Percentiles rank a stretch among this genome's conserved stretches.
Conservation (phyloP, 1,284 basidiomycete species). For the Phaffia rhodozyma region DNA sequence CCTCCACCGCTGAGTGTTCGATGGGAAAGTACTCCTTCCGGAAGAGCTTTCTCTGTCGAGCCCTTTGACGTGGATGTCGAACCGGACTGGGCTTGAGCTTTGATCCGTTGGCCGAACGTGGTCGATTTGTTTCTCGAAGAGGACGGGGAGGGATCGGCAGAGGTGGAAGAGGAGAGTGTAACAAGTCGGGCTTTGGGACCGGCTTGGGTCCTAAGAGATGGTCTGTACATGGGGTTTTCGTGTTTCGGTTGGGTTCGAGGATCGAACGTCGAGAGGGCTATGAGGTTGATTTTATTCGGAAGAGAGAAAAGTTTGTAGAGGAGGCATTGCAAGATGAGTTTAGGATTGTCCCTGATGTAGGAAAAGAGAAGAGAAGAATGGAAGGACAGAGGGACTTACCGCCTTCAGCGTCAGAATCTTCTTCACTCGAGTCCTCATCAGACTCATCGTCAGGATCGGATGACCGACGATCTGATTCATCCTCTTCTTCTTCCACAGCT, state of each 20-base stretch:
- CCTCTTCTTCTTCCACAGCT: slow-evolving; percentile 78
- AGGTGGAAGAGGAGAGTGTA: slow-evolving; percentile 26
- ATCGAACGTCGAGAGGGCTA: slow-evolving; percentile 32
- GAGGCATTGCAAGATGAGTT: slow-evolving; percentile 13
- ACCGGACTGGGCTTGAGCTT: slow-evolving; percentile 18
- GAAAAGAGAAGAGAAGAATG: slow-evolving; percentile 14
- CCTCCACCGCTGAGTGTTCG: slow-evolving; percentile 35
- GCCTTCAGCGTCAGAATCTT: slow-evolving; percentile 41
- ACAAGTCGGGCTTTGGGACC: slow-evolving; percentile 21
- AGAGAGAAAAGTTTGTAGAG: slow-evolving; percentile 24
- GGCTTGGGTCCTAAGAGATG: slow-evolving; percentile 12
- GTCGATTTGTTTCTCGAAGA: slow-evolving; percentile 20
- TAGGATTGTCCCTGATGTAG: not conserved
- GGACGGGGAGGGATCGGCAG: not conserved
- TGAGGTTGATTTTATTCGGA: slow-evolving; percentile 18
- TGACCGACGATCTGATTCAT: slow-evolving; percentile 69
- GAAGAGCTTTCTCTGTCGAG: slow-evolving; percentile 20
- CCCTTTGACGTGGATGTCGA: slow-evolving; percentile 18
- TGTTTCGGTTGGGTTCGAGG: slow-evolving; percentile 32
- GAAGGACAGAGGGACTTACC: slow-evolving; percentile 22
- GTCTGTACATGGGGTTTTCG: slow-evolving; percentile 20
- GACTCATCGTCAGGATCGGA: slow-evolving; percentile 44
- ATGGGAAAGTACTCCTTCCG: slow-evolving; percentile 29
- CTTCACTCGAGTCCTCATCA: slow-evolving; percentile 38
- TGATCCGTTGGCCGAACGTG: slow-evolving; percentile 35